These are phyloP conservation scores for Aspergillus sp. DNA, from an alignment of 2,329 filamentous ascomycete species.

Conservation along the genomic window DNA sequence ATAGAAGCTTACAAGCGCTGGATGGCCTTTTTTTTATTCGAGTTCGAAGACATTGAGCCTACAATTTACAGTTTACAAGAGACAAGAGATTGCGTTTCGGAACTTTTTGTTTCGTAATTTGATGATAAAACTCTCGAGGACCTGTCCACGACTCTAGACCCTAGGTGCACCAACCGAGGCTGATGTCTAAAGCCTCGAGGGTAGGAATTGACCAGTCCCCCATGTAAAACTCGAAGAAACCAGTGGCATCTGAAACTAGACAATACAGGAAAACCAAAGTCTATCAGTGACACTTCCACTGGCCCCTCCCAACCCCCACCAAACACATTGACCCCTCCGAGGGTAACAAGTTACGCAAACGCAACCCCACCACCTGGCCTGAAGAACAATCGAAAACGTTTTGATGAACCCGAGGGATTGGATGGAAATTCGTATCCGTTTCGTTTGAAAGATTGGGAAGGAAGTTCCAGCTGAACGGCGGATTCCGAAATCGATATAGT, in stretches of 20 bases:
- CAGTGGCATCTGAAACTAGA: slow-evolving; percentile 17
- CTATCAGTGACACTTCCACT: slow-evolving; percentile 14
- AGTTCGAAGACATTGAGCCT: not conserved
- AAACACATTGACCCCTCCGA: slow-evolving; percentile 34
- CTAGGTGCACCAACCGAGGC: slow-evolving; percentile 15
- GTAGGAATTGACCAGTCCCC: slow-evolving; percentile 38
- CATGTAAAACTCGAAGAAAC: slow-evolving; percentile 22
- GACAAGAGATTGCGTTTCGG: slow-evolving; percentile 1
- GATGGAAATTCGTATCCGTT: slow-evolving; percentile 12
- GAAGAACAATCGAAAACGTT: slow-evolving; percentile 28
- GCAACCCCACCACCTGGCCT: slow-evolving; percentile 22
- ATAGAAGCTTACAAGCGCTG: not conserved
- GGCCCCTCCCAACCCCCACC: slow-evolving; percentile 32
- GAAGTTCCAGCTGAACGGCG: slow-evolving; percentile 25
- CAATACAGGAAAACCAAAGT: slow-evolving; percentile 14
- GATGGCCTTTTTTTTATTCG: too few relatives aligned
- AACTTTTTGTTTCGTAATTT: slow-evolving; percentile 30
- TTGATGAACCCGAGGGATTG: slow-evolving; percentile 30
- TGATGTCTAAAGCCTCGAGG: slow-evolving; percentile 17
- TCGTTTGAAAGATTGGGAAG: not conserved
- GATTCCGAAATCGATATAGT: slow-evolving; percentile 27
- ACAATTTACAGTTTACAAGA: not conserved
- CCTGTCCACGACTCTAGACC: slow-evolving; percentile 36
- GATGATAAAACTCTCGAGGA: slow-evolving; percentile 32
- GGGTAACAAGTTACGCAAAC: slow-evolving; percentile 17